Base-by-base conservation (phyloP, 2,329 filamentous ascomycete species). In the Microsporum canis region DNA sequence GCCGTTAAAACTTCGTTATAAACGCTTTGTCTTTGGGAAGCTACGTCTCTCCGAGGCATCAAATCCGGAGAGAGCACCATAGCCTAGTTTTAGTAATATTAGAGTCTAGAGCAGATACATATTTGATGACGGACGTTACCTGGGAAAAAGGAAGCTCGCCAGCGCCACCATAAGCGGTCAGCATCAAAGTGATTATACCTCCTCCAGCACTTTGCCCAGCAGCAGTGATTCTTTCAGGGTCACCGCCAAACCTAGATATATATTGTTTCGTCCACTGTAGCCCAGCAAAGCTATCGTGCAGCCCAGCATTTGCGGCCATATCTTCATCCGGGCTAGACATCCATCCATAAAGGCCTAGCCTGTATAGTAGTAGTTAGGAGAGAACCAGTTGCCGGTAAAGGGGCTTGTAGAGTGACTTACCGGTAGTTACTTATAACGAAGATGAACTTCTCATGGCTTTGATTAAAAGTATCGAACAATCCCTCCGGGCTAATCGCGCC, bases 351-450 rank as follows among this genome's bases (percentile, higher is more conserved):
- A 62, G 47, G 36, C 62, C 62, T 57, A 63, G 17, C 5, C 60
- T 61, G 10, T 36, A 47, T 31, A 33, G 17, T 31, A 41, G 7
- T n/a, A 2, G 39, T 31, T n/a, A 58, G 27, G 27, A 23, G 5
- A 34, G 29, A 23, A 23, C n/a, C 27, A 39, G 31, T 39, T 45
- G 8, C n/a, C 5, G 34, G 34, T 36, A 36, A 5, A 5, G 39
- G 14, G 34, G n/a, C 8, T 29, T 8, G 33, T 29, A 8, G 34
- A n/a, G 39, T 4, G 14, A n/a, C 5, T n/a, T 17, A 61, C 57
- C 60, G 60, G 36, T 63, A 63, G 33, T 63, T 63, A 33, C 60
- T 62, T 14, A 51, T 53, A 12, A 63, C 62, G 43, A 57, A 58
- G 12, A 63, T 61, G 39, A 63, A 63, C 33, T 61, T 61, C 33